These are phyloP conservation scores for Xylaria sp. DNA, from an alignment of 2,329 filamentous ascomycete genomes.

Conservation along the genomic window DNA sequence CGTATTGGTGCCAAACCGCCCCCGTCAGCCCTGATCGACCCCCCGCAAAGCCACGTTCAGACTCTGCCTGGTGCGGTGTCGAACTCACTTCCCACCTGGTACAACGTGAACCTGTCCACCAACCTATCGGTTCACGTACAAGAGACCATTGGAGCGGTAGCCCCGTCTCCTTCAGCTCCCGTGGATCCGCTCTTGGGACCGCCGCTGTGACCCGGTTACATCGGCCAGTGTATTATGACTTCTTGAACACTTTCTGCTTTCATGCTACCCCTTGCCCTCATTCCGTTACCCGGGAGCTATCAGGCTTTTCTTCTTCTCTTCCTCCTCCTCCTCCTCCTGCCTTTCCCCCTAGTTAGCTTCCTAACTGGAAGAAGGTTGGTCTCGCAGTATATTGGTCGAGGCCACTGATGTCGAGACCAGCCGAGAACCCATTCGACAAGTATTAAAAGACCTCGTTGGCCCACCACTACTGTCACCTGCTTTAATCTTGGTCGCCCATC, in stretches of 20 bases:
- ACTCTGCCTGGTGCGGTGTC: constrained; percentile 20
- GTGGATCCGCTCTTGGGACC: constrained; percentile 25
- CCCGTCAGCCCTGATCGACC: constrained; percentile 25
- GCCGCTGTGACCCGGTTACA: constrained; percentile 25
- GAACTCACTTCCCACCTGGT: constrained; percentile 17
- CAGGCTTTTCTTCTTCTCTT: constrained; percentile 1
- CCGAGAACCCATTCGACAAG: constrained; percentile 23
- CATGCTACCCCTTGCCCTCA: constrained; percentile 2
- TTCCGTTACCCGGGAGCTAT: constrained; percentile 1
- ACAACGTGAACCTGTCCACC: constrained; percentile 18
- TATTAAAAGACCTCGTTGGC: constrained; percentile 40
- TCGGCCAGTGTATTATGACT: constrained; percentile 21
- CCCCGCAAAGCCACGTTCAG: constrained; percentile 30
- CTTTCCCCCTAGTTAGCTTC: background rate
- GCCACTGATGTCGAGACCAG: constrained; percentile 19
- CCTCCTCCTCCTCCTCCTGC: background rate
- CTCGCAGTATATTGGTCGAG: constrained; percentile 17
- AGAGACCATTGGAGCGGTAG: constrained; percentile 22
- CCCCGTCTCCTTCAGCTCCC: constrained; percentile 24
- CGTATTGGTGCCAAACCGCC: constrained; percentile 24
- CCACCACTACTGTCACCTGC: constrained; percentile 31
- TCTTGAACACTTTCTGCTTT: constrained; percentile 1
- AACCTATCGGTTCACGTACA: constrained; percentile 25
- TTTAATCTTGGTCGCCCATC: constrained; percentile 27
- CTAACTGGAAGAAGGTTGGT: constrained; percentile 19